Evolutionary conservation across 768 basidiomycete species (phyloP), one percentile per base, ranked within the genome.

Genomic region (Cystobasidiopsis lactophilus): DNA sequence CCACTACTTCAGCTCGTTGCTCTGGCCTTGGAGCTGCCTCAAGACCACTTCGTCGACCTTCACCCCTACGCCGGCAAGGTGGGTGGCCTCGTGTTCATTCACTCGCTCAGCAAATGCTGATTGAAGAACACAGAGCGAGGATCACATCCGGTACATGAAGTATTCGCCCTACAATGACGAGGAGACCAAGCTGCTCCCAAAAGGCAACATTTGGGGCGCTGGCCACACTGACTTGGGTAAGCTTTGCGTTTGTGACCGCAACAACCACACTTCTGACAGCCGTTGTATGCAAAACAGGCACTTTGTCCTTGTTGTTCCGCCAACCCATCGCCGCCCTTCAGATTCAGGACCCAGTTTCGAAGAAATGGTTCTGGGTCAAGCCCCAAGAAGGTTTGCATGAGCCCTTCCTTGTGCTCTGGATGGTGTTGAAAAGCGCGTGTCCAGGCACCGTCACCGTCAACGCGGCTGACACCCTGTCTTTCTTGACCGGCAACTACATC

Each of bases 171-270:
- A 73, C 60, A 71, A 70, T 57, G 61, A 51, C 39, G 62, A 59
- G 13, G 61, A 58, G 2, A 65, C 54, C 45, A 38, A 47, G 33
- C 27, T 30, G 40, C 51, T 51, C 13, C 56, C 57, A 14, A 49
- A 43, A 13, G 39, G 50, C n/a, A n/a, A n/a, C n/a, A 52, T 64
- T 3, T 73, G 70, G 69, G 66, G 66, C 1, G 61, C 62, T 0
- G 73, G 72, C 2, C 74, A 75, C 62, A 73, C 72, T 27, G 72
- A 75, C 57, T 67, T 74, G 35, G 73, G 73, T n/a, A n/a, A n/a
- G n/a, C n/a, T n/a, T n/a, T n/a, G n/a, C n/a, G n/a, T n/a, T n/a
- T n/a, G n/a, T n/a, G n/a, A n/a, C n/a, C n/a, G n/a, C n/a, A n/a
- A n/a, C n/a, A n/a, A n/a, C n/a, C n/a, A n/a, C n/a, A n/a, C n/a